phyloP scores from a whole-genome alignment of 1,139 yeast genomes.

The Magnusiomyces ingens region DNA sequence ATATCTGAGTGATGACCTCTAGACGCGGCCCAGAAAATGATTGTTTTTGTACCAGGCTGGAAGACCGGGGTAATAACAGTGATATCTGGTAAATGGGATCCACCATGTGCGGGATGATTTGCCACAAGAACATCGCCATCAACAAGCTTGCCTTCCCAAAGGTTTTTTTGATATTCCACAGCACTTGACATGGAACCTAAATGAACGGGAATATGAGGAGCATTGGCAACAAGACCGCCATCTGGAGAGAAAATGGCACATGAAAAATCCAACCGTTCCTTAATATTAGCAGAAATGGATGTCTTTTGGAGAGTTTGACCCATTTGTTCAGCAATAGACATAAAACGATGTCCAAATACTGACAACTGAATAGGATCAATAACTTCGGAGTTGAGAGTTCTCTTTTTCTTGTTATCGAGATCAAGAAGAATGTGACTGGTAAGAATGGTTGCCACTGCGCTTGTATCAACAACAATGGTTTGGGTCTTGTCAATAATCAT shows the following conservation, averaged over 20 bases:
- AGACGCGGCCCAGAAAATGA: conserved; percentile 56
- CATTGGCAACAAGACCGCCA: conserved; percentile 78
- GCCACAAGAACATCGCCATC: conserved; percentile 73
- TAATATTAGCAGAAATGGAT: conserved; percentile 77
- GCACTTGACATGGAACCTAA: conserved; percentile 84
- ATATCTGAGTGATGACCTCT: conserved; percentile 66
- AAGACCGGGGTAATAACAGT: conserved; percentile 79
- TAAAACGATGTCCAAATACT: conserved; percentile 75
- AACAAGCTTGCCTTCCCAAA: conserved; percentile 53
- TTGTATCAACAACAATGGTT: conserved; percentile 74
- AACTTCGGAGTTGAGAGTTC: conserved; percentile 32
- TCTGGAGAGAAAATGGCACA: conserved; percentile 73
- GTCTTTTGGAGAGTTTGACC: conserved; percentile 75
- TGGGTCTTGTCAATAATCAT: conserved; percentile 81
- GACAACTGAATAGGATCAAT: conserved; percentile 67
- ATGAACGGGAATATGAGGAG: conserved; percentile 85
- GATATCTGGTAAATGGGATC: conserved; percentile 73
- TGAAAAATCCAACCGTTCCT: conserved; percentile 76
- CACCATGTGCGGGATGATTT: conserved; percentile 76
- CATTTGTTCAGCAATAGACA: conserved; percentile 90
- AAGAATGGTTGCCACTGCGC: conserved; percentile 56
- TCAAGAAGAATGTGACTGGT: conserved; percentile 53
- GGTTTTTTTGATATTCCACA: conserved; percentile 57
- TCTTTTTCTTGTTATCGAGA: conserved; percentile 19
- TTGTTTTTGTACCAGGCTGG: conserved; percentile 41